Evolutionary conservation across 169 alveolate genomes (phyloP).

Genomic region (Cryptosporidium sp.): DNA sequence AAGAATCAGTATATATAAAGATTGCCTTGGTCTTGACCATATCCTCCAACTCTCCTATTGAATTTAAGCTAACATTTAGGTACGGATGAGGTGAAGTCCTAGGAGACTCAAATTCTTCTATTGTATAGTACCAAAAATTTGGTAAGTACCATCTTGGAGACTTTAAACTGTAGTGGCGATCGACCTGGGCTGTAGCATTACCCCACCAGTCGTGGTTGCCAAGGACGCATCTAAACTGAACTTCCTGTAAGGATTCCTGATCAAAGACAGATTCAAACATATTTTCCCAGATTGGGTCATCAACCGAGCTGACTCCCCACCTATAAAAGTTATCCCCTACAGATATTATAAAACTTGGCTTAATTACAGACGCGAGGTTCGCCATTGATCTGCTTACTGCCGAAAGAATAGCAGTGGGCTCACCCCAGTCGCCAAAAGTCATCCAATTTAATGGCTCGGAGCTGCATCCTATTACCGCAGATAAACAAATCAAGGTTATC

Average conservation of each 20-base stretch:
- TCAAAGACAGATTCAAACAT: slow-evolving; percentile 63
- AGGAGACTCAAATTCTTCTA: slow-evolving; percentile 41
- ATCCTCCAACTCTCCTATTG: background rate
- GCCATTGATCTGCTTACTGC: slow-evolving; percentile 73
- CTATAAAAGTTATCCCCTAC: slow-evolving; percentile 72
- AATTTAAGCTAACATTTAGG: slow-evolving; percentile 48
- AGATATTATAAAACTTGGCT: slow-evolving; percentile 40
- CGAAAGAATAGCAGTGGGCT: slow-evolving; percentile 59
- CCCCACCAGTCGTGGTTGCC: slow-evolving; percentile 77
- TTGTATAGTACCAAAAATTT: slow-evolving; percentile 90
- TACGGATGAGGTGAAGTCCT: slow-evolving; percentile 76
- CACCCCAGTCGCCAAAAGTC: slow-evolving; percentile 76
- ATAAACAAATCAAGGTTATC: slow-evolving; percentile 4
- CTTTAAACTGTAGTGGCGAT: slow-evolving; percentile 57
- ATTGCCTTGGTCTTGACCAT: slow-evolving; percentile 48
- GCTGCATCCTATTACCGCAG: background rate
- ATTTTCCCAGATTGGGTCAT: slow-evolving; percentile 69
- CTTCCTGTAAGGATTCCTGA: slow-evolving; percentile 39
- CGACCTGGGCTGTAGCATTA: slow-evolving; percentile 69
- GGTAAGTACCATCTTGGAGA: slow-evolving; percentile 91
- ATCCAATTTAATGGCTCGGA: slow-evolving; percentile 49
- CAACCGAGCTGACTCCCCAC: slow-evolving; percentile 75
- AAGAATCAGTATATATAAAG: slow-evolving; percentile 89
- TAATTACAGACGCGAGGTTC: slow-evolving; percentile 26
- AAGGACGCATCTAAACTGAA: slow-evolving; percentile 63